Percentiles rank a stretch among this genome's conserved stretches.
Conservation (phyloP, 306 rosid species). For the Pachyrhizus erosus region DNA sequence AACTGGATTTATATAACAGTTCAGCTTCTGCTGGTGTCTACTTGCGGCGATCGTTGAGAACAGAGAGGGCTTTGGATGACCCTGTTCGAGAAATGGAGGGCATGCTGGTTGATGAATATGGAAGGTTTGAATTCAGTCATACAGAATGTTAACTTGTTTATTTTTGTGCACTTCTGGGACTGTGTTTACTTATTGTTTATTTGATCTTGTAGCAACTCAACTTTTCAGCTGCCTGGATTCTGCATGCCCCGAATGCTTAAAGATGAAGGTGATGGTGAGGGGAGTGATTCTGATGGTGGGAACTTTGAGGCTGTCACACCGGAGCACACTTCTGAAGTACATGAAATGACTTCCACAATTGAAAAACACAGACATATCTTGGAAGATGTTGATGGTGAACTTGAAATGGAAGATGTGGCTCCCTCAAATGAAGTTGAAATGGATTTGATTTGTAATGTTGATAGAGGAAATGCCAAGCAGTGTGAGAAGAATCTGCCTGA, state of each 20-base stretch:
- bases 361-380: conserved; percentile 88
- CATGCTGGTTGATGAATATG: conserved; percentile 98
- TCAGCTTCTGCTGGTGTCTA: conserved; percentile 66
- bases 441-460: conserved; percentile 53
- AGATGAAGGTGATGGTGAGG: conserved; percentile 87
- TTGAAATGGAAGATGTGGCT: conserved; percentile 99
- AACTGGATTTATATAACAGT: conserved; percentile 61
- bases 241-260: conserved; percentile 88
- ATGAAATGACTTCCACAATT: conserved; percentile 49
- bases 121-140: conserved; percentile 76
- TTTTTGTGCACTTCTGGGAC: conserved; percentile 6
- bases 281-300: conserved; percentile 93
- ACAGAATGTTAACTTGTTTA: background rate
- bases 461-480: conserved; percentile 45
- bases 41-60: conserved; percentile 78
- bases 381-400: conserved; percentile 98
- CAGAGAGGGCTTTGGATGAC: conserved; percentile 90
- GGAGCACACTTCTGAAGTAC: conserved; percentile 71
- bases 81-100: conserved; percentile 99
- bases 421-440: conserved; percentile 75
- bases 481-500: conserved; percentile 54
- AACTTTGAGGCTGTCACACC: conserved; percentile 97
- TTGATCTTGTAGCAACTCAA: conserved; percentile 78
- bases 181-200: conserved; percentile 35
- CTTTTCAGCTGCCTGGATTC: conserved; percentile 93